Evolutionary conservation across 805 yeast species (phyloP).

Genomic region (Candida qinlingensis): DNA sequence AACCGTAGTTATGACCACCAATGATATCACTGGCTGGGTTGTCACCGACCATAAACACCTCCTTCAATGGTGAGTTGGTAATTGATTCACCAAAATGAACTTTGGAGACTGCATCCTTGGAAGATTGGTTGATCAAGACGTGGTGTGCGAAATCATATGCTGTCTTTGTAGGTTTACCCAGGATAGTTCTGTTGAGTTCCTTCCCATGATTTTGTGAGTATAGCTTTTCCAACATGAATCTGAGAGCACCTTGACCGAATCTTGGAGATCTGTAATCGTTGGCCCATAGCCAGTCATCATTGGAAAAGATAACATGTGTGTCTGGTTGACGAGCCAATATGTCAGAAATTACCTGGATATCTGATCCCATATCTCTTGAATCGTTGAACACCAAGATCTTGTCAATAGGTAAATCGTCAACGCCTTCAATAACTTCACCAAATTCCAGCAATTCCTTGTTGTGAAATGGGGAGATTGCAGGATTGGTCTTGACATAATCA

Average conservation of each 20-base stretch:
- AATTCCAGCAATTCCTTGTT: slow-evolving; percentile 38
- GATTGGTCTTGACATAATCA: slow-evolving; percentile 58
- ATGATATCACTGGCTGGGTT: slow-evolving; percentile 89
- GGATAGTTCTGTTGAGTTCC: slow-evolving; percentile 46
- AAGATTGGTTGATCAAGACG: slow-evolving; percentile 40
- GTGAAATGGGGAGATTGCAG: slow-evolving; percentile 79
- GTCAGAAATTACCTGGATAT: slow-evolving; percentile 72
- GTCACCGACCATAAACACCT: slow-evolving; percentile 95
- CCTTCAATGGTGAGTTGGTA: slow-evolving; percentile 37
- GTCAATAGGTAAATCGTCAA: slow-evolving; percentile 35
- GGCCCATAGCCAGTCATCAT: slow-evolving; percentile 84
- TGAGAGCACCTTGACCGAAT: slow-evolving; percentile 88
- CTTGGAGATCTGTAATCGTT: slow-evolving; percentile 73
- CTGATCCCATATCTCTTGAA: slow-evolving; percentile 85
- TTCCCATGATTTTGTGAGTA: slow-evolving; percentile 48
- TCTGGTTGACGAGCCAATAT: slow-evolving; percentile 59
- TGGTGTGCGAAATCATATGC: slow-evolving; percentile 83
- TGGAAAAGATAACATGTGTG: slow-evolving; percentile 73
- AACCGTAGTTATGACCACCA: slow-evolving; percentile 85
- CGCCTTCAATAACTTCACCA: slow-evolving; percentile 23
- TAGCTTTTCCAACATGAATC: slow-evolving; percentile 55
- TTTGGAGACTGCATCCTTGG: slow-evolving; percentile 2
- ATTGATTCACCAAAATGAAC: slow-evolving; percentile 20
- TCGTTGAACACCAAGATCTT: slow-evolving; percentile 83
- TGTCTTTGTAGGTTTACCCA: slow-evolving; percentile 78